These are phyloP conservation scores for Marchantia paleacea DNA, from an alignment of 225 moss, liverwort and hornwort genomes.

Conservation along the genomic window DNA sequence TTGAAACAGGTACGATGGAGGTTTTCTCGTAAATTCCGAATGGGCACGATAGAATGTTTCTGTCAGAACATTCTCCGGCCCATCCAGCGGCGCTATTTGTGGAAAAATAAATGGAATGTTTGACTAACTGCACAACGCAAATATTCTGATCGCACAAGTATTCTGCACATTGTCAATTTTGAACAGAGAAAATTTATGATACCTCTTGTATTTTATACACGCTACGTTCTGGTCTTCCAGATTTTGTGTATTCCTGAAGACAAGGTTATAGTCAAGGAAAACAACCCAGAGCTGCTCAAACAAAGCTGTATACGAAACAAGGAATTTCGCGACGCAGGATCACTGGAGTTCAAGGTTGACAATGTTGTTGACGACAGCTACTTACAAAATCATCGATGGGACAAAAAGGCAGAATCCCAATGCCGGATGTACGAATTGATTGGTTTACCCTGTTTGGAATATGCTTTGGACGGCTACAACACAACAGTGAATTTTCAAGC, in stretches of 20 bases:
- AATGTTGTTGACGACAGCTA: constrained; percentile 74
- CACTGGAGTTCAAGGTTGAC: constrained; percentile 65
- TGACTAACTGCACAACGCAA: neutral
- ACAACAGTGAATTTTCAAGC: constrained; percentile 59
- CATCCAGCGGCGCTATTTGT: neutral
- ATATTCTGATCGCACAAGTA: neutral
- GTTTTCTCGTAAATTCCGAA: neutral
- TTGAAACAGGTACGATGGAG: constrained; percentile 42
- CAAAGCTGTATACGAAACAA: constrained; percentile 32
- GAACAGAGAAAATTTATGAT: neutral
- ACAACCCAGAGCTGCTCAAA: constrained; percentile 42
- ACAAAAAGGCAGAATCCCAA: constrained; percentile 72
- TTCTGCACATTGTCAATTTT: neutral
- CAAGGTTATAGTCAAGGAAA: constrained; percentile 71
- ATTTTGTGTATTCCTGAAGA: constrained; percentile 65
- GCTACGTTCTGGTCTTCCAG: constrained; percentile 28
- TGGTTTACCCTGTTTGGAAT: constrained; percentile 72
- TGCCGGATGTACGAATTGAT: constrained; percentile 63
- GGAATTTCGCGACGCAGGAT: constrained; percentile 28
- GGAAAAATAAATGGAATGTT: neutral
- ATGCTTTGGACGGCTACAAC: constrained; percentile 75
- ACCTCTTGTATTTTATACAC: neutral
- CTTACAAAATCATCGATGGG: constrained; percentile 45
- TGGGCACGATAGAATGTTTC: neutral
- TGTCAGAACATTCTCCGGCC: neutral